Evolutionary conservation across 2,329 filamentous ascomycete species (phyloP).

Genomic region (Cadophora luteo-olivacea): DNA sequence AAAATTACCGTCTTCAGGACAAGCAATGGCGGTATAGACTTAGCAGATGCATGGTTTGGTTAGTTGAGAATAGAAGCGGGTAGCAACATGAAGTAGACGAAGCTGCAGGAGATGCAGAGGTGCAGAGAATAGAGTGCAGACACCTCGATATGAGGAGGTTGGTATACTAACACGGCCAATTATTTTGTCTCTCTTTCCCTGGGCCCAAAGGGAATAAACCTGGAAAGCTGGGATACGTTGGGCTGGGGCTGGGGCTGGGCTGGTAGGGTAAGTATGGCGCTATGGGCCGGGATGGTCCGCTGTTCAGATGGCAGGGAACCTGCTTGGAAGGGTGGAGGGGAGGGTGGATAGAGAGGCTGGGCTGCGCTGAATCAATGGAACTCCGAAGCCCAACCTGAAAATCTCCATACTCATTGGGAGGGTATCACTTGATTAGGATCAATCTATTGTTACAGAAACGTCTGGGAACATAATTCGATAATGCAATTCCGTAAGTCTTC

Average conservation of each 20-base stretch:
- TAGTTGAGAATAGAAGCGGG: constrained; percentile 24
- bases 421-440: background rate
- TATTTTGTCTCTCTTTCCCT: background rate
- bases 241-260: constrained; percentile 4
- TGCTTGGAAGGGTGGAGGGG: no score
- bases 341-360: background rate
- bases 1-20: constrained; percentile 16
- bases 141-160: constrained; percentile 29
- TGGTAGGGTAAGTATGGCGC: background rate
- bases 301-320: constrained; percentile 3
- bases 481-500: background rate
- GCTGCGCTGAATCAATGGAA: background rate
- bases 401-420: background rate
- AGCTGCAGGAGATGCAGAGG: constrained; percentile 27
- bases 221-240: constrained; percentile 5
- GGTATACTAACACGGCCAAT: constrained; percentile 12
- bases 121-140: constrained; percentile 1
- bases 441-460: background rate
- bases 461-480: background rate
- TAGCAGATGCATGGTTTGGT: constrained; percentile 33
- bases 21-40: constrained; percentile 13
- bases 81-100: constrained; percentile 25
- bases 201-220: background rate
- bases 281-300: constrained; percentile 12
- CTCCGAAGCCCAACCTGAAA: background rate